Evolutionary conservation across 2,329 filamentous ascomycete species (phyloP).

Genomic region (Fusarium papillatum): DNA sequence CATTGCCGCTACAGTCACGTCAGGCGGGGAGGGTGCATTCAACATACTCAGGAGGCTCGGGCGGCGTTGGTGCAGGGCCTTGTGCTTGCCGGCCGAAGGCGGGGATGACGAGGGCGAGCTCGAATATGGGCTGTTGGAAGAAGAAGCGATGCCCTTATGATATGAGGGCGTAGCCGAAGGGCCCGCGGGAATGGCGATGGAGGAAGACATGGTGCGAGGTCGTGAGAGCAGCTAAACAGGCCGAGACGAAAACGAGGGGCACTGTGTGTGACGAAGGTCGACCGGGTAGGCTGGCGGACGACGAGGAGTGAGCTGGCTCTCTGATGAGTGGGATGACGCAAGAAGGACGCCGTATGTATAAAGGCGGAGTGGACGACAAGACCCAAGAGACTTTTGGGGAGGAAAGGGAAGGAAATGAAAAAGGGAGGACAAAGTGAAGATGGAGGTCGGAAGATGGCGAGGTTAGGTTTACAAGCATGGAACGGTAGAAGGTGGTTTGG

Average conservation of each 20-base stretch:
- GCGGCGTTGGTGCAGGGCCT: conserved; percentile 66
- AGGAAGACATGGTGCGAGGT: conserved; percentile 69
- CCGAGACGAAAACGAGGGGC: conserved; percentile 38
- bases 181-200: conserved; percentile 75
- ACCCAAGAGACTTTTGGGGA: conserved; percentile 5
- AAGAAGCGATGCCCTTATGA: conserved; percentile 62
- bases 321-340: conserved; percentile 38
- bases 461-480: conserved; percentile 17
- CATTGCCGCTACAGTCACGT: conserved; percentile 18
- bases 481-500: conserved; percentile 34
- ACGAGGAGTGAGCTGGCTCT: conserved; percentile 15
- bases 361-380: conserved; percentile 10
- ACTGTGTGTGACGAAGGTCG: conserved; percentile 25
- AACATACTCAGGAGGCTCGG: conserved; percentile 72
- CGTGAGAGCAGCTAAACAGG: conserved; percentile 13
- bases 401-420: conserved; percentile 10
- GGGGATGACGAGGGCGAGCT: conserved; percentile 65
- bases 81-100: conserved; percentile 63
- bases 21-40: conserved; percentile 7
- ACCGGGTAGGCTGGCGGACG: conserved; percentile 17
- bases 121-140: conserved; percentile 57
- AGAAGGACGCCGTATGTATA: conserved; percentile 23
- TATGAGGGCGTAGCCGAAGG: conserved; percentile 52
- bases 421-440: conserved; percentile 18
- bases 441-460: conserved; percentile 30